These are phyloP conservation scores for Coniochaeta ligniaria DNA, from an alignment of 2,329 filamentous ascomycete species.

Conservation along the genomic window DNA sequence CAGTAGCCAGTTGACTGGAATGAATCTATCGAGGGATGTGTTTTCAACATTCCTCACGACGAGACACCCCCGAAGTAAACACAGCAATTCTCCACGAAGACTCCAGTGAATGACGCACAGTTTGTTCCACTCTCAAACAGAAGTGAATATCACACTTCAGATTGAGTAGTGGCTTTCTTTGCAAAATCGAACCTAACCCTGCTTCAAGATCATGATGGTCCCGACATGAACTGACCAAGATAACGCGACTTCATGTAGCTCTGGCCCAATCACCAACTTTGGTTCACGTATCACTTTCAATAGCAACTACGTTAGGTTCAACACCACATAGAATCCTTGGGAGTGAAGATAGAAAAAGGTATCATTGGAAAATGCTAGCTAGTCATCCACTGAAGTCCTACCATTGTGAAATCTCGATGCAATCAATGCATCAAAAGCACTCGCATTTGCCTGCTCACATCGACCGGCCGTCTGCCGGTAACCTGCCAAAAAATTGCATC, in stretches of 20 bases:
- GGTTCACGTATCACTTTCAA: not conserved
- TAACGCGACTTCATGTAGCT: not conserved
- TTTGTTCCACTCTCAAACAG: not conserved
- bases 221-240: not conserved
- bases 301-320: not conserved
- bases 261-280: not conserved
- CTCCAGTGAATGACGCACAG: not conserved
- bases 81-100: not conserved
- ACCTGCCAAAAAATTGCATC: not conserved
- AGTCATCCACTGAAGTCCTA: not conserved
- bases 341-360: not conserved
- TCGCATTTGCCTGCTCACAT: not conserved
- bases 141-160: too few species aligned
- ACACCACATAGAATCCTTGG: not conserved
- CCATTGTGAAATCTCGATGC: not conserved
- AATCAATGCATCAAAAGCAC: not conserved
- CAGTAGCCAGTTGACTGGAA: not conserved
- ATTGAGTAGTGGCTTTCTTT: too few species aligned
- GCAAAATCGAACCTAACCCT: too few species aligned
- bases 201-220: not conserved
- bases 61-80: not conserved
- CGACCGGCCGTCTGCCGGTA: not conserved
- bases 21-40: not conserved
- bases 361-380: not conserved
- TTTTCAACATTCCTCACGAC: not conserved